These are phyloP conservation scores for Hemerocallis citrina DNA, from an alignment of 106 monocot genomes.

Conservation along the genomic window DNA sequence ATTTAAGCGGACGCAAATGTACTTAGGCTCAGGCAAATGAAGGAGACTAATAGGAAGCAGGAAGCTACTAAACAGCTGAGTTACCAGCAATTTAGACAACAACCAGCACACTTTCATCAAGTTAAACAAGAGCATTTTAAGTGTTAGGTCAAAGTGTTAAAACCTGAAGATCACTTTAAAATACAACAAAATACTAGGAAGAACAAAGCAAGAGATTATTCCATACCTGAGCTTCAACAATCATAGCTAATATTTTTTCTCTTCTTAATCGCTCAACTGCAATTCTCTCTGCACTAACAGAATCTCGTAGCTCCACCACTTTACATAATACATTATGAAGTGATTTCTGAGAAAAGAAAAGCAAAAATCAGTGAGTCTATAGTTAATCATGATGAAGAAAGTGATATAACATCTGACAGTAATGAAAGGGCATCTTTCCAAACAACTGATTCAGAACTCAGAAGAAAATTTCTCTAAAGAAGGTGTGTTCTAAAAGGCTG, in stretches of 20 bases:
- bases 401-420: too few species aligned
- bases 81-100: background rate
- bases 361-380: too few species aligned
- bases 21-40: too few species aligned
- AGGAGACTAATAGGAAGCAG: background rate
- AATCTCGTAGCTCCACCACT: slow-evolving; percentile 22
- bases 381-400: too few species aligned
- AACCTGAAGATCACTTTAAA: too few species aligned
- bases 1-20: too few species aligned
- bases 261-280: slow-evolving; percentile 25
- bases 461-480: background rate
- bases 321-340: slow-evolving; percentile 17
- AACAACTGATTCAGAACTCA: too few species aligned
- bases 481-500: background rate
- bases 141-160: too few species aligned
- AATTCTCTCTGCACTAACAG: slow-evolving; percentile 20
- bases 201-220: background rate
- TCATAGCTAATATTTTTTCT: slow-evolving; percentile 5
- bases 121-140: too few species aligned
- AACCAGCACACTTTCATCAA: background rate
- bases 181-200: too few species aligned
- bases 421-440: too few species aligned
- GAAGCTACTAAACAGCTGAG: background rate
- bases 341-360: too few species aligned
- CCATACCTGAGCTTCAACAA: slow-evolving; percentile 37